Evolutionary conservation across 2,329 filamentous ascomycete species (phyloP).

Genomic region (Dothideomycetes sp.): DNA sequence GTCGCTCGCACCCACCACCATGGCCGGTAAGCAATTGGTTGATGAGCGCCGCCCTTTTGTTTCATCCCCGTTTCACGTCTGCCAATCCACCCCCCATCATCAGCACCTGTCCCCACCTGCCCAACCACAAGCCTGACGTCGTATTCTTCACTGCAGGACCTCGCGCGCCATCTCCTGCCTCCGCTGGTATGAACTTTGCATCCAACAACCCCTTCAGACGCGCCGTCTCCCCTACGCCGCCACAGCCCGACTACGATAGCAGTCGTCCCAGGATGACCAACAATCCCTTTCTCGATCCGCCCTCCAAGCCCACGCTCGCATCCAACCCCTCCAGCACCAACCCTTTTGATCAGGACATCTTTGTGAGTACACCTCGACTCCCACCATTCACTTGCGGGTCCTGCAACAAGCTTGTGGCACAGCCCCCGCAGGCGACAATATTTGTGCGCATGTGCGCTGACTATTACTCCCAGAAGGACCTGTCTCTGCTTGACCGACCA

Average conservation of each 20-base stretch:
- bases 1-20: constrained; percentile 30
- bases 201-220: constrained; percentile 73
- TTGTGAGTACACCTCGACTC: too few relatives aligned
- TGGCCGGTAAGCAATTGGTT: constrained; percentile 27
- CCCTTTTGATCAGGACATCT: constrained; percentile 57
- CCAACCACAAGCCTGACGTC: background rate
- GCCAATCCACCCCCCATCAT: constrained; percentile 1
- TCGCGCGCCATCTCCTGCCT: constrained; percentile 39
- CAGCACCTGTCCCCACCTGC: background rate
- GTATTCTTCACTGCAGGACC: background rate
- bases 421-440: too few relatives aligned
- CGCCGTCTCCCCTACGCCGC: constrained; percentile 44
- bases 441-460: constrained; percentile 31
- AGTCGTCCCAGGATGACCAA: constrained; percentile 43
- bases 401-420: too few relatives aligned
- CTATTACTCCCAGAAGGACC: constrained; percentile 47
- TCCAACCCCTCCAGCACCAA: constrained; percentile 4
- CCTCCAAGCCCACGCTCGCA: constrained; percentile 11
- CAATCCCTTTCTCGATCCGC: constrained; percentile 59
- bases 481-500: constrained; percentile 53
- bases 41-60: background rate
- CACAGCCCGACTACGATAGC: constrained; percentile 19
- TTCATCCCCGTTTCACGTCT: constrained; percentile 8
- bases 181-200: constrained; percentile 50
- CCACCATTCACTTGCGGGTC: too few relatives aligned